phyloP scores from a whole-genome alignment of 2,329 filamentous ascomycete species.

The Leptographium wingfieldii region DNA sequence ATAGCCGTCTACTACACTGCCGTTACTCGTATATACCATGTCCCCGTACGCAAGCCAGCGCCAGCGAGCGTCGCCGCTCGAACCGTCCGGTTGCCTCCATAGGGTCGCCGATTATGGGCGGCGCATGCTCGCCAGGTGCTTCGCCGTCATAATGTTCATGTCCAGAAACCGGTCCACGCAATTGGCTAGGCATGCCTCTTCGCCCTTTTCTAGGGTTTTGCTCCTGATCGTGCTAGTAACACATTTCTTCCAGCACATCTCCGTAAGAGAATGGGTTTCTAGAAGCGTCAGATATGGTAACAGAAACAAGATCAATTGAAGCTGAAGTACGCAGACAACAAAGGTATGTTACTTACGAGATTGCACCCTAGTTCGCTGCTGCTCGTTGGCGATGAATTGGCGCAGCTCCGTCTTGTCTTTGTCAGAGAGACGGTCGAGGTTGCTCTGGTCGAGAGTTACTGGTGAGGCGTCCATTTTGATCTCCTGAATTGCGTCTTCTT shows the following conservation, averaged over 20 bases:
- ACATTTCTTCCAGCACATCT: slow-evolving; percentile 94
- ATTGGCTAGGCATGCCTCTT: slow-evolving; percentile 78
- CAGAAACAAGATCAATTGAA: not conserved
- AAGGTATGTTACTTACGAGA: slow-evolving; percentile 35
- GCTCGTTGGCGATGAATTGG: slow-evolving; percentile 72
- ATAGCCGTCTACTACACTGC: not conserved
- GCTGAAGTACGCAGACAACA: not conserved
- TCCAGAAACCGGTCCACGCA: slow-evolving; percentile 93
- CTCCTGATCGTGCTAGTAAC: slow-evolving; percentile 60
- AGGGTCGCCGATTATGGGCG: slow-evolving; percentile 8
- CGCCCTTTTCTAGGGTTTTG: slow-evolving; percentile 58
- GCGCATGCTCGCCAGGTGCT: slow-evolving; percentile 59
- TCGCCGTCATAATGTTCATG: slow-evolving; percentile 71
- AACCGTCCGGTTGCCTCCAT: not conserved
- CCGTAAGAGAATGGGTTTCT: slow-evolving; percentile 46
- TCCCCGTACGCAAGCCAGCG: not conserved
- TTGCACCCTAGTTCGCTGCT: slow-evolving; percentile 63
- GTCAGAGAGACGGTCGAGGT: slow-evolving; percentile 64
- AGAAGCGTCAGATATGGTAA: not conserved
- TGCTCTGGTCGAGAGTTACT: slow-evolving; percentile 34
- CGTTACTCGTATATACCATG: not conserved
- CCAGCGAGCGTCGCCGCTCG: not conserved
- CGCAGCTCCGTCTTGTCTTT: slow-evolving; percentile 80
- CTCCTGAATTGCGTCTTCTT: not conserved
- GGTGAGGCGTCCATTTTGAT: slow-evolving; percentile 6